phyloP scores from a whole-genome alignment of 2,329 filamentous ascomycete genomes.

The Neonectria hederae region DNA sequence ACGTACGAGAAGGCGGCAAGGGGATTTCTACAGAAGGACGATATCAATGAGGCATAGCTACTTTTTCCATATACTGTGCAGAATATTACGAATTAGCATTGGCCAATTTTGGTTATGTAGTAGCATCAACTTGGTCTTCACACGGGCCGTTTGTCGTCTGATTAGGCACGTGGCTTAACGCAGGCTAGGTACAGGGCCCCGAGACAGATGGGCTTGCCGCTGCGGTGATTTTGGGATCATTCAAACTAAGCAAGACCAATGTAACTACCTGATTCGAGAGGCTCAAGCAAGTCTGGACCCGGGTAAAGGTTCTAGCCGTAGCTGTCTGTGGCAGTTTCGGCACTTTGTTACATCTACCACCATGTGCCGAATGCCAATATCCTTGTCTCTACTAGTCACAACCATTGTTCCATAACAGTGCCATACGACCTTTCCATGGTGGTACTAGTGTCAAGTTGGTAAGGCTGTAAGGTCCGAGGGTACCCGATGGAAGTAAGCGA shows the following conservation, averaged over 20 bases:
- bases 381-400: not conserved
- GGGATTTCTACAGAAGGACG: slow-evolving; percentile 1
- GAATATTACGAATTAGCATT: not conserved
- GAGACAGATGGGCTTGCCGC: not conserved
- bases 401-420: not conserved
- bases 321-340: too few relatives aligned
- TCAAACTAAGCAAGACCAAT: too few relatives aligned
- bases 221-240: too few relatives aligned
- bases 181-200: not conserved
- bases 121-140: not conserved
- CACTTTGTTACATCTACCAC: too few relatives aligned
- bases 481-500: not conserved
- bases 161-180: not conserved
- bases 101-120: not conserved
- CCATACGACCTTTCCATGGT: not conserved
- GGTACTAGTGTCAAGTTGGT: not conserved
- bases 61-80: not conserved
- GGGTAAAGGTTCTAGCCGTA: too few relatives aligned
- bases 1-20: slow-evolving; percentile 4
- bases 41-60: not conserved
- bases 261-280: too few relatives aligned
- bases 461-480: not conserved
- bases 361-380: too few relatives aligned
- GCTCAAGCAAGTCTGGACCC: too few relatives aligned
- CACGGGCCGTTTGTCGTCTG: not conserved